Conservation (phyloP, 2,329 filamentous ascomycete species). For the Colletotrichum sp. region DNA sequence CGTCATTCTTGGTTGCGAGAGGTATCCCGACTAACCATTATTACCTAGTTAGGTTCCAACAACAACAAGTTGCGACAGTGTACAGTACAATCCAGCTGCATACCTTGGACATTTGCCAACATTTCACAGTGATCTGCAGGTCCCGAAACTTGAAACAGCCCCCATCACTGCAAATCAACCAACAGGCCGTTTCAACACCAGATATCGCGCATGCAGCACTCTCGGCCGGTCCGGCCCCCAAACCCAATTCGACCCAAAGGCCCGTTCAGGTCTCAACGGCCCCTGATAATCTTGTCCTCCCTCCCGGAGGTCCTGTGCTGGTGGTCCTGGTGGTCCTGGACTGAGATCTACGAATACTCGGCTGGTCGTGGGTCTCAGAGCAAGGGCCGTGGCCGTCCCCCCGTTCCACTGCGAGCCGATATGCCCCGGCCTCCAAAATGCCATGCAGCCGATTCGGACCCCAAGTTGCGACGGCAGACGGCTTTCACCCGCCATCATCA, state of each 20-base stretch:
- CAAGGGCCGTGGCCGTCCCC: slow-evolving; percentile 4
- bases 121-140: neutral
- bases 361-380: neutral
- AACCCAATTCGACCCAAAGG: neutral
- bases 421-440: neutral
- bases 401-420: slow-evolving; percentile 5
- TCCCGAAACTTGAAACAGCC: slow-evolving; percentile 6
- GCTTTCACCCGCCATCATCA: neutral
- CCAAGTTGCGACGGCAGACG: neutral
- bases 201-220: neutral
- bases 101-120: neutral
- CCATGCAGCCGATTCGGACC: slow-evolving; percentile 6
- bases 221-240: slow-evolving; percentile 22
- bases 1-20: neutral
- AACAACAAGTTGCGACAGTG: neutral
- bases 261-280: slow-evolving; percentile 1
- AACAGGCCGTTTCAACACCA: neutral
- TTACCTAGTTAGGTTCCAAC: neutral
- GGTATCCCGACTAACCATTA: neutral
- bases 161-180: neutral
- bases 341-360: neutral
- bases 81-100: neutral
- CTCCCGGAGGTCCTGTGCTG: neutral
- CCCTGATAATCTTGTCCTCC: neutral
- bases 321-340: neutral